Evolutionary conservation across 1,139 yeast species (phyloP), one percentile per base, ranked within the genome.

Genomic region (Yamadazyma kanchanaburiensis): DNA sequence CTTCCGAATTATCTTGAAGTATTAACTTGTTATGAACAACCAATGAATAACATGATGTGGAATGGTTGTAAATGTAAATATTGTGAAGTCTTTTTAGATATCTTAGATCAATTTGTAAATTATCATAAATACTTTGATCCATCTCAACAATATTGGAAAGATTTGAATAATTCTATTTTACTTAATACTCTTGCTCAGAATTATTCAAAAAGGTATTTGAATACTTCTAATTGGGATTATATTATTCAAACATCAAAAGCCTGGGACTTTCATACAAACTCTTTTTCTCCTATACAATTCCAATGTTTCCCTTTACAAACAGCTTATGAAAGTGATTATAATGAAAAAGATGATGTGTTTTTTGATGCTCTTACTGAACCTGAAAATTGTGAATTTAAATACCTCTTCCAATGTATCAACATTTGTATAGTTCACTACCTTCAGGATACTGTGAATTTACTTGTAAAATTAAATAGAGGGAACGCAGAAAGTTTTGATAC

Each of bases 11-110:
- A 80, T 28, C 50, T 83, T 34, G 75, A 76, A 34, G 58, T 78
- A 0, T 57, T 80, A 19, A 64, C 86, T 0, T 73, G 85, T 37
- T 83, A 81, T 50, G 91, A 82, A 41, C 80, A 78, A 34, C 55
- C 80, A 6, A 76, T 79, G 55, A 80, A 84, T 33, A 81, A 79
- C 38, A 41, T 82, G 31, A 51, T 83, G 24, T 83, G 89, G 88
- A 82, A 80, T 49, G 89, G 89, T 0, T 82, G 91, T 51, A 69
- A 68, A 32, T 82, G 94, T 48, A 38, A 42, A 0, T 73, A 68
- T 39, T 82, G 94, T 46, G 46, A 46, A 3, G 51, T 55, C 21
- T 69, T 68, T 31, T 53, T 82, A 16, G 66, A 65, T 0, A 40
- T 67, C 9, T 59, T 78, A 28, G 94, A 83, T 43, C 62, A 70